Conservation (phyloP, 176 grass and related monocot species). For the Musa schizocarpa region DNA sequence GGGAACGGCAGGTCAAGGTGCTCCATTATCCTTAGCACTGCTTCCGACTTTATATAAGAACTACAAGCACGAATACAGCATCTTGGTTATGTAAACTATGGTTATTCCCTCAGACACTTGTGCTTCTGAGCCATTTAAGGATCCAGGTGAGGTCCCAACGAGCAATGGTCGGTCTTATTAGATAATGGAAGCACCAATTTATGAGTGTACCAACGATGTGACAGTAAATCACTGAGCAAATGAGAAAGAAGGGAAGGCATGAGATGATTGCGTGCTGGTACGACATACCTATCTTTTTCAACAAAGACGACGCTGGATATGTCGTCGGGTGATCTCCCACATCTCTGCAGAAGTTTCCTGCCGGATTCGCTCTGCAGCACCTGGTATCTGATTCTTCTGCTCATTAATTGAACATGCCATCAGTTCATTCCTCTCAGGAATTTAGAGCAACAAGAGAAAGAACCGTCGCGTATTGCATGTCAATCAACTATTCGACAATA, state of each 20-base stretch:
- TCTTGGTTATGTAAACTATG: background rate
- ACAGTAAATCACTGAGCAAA: background rate
- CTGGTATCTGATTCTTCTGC: conserved; percentile 61
- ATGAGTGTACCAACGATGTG: background rate
- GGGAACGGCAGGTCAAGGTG: conserved; percentile 76
- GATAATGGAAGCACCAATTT: too few relatives aligned
- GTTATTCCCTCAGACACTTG: too few relatives aligned
- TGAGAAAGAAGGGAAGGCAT: background rate
- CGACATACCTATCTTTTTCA: conserved; percentile 56
- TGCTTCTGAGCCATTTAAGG: too few relatives aligned
- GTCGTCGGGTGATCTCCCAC: conserved; percentile 59
- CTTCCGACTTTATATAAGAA: conserved; percentile 90
- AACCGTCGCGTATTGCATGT: background rate
- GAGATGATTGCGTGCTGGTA: too few relatives aligned
- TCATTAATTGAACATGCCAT: background rate
- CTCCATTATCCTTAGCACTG: conserved; percentile 89
- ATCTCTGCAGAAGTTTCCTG: conserved; percentile 70
- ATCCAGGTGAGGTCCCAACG: too few relatives aligned
- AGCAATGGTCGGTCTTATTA: too few relatives aligned
- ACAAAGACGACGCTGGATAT: conserved; percentile 97
- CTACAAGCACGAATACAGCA: conserved; percentile 14
- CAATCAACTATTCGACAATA: background rate
- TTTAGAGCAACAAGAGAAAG: background rate
- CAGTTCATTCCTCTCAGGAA: background rate
- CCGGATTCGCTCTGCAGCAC: conserved; percentile 67